Conservation (phyloP, 2,329 filamentous ascomycete genomes). For the Didymella pomorum region DNA sequence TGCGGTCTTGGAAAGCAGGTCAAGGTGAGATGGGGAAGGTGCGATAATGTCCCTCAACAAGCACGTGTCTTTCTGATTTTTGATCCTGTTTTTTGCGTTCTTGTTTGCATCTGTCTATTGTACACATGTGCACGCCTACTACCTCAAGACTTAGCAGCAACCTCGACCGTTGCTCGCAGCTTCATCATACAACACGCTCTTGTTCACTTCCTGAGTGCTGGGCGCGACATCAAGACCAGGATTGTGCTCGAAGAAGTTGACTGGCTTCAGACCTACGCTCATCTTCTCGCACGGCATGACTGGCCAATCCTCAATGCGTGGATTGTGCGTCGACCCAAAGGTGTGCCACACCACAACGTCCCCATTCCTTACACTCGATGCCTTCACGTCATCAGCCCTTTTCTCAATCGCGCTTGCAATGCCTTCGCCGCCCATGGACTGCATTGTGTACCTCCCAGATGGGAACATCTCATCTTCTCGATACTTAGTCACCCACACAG, state of each 20-base stretch:
- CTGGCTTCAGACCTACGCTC: constrained; percentile 33
- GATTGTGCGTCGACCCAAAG: constrained; percentile 42
- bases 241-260: constrained; percentile 38
- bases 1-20: too few species aligned
- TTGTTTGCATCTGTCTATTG: neutral
- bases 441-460: constrained; percentile 36
- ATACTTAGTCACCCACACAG: constrained; percentile 41
- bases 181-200: constrained; percentile 28
- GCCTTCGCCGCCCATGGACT: constrained; percentile 37
- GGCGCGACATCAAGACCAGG: constrained; percentile 36
- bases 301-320: constrained; percentile 42
- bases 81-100: too few species aligned
- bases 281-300: constrained; percentile 44
- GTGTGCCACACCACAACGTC: constrained; percentile 45
- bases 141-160: neutral
- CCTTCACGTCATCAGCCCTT: neutral
- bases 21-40: too few species aligned
- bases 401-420: constrained; percentile 24
- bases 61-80: too few species aligned
- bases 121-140: neutral
- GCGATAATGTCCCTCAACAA: too few species aligned
- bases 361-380: constrained; percentile 22
- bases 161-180: neutral
- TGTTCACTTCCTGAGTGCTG: constrained; percentile 30
- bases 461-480: constrained; percentile 38